A percentile compares a stretch with the other conserved stretches of the same genome.
Evolutionary conservation across 352 stramenopile species (phyloP).

Genomic region (Pythium guiyangense): DNA sequence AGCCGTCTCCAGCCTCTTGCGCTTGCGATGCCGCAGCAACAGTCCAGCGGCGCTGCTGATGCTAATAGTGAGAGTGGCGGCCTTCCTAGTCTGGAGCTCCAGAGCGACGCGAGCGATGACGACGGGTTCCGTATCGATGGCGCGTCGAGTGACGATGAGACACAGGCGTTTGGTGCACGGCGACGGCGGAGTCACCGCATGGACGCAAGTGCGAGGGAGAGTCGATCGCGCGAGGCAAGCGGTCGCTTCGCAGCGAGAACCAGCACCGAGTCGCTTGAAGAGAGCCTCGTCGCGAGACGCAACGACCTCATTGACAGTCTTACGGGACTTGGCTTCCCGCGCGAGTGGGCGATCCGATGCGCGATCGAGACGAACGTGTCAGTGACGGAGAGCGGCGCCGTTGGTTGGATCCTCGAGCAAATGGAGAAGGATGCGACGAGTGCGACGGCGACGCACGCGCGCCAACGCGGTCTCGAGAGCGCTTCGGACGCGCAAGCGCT

Average conservation of each 20-base stretch:
- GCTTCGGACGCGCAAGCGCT: neutral
- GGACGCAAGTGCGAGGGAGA: neutral
- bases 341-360: conserved; percentile 70
- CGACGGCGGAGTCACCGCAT: neutral
- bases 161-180: neutral
- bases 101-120: conserved; percentile 12
- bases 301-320: conserved; percentile 72
- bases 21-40: conserved; percentile 11
- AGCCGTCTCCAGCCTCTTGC: conserved; percentile 36
- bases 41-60: neutral
- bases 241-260: neutral
- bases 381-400: conserved; percentile 60
- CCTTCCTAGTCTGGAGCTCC: neutral
- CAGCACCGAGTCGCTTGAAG: neutral
- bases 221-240: neutral
- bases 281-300: conserved; percentile 5
- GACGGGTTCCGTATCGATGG: neutral
- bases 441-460: neutral
- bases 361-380: conserved; percentile 40
- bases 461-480: neutral
- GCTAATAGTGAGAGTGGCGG: neutral
- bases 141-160: too few relatives aligned
- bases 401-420: conserved; percentile 88
- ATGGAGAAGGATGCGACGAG: conserved; percentile 69
- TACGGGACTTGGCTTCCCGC: conserved; percentile 75